phyloP scores from a whole-genome alignment of 2,329 filamentous ascomycete species.

The Delphinella strobiligena region DNA sequence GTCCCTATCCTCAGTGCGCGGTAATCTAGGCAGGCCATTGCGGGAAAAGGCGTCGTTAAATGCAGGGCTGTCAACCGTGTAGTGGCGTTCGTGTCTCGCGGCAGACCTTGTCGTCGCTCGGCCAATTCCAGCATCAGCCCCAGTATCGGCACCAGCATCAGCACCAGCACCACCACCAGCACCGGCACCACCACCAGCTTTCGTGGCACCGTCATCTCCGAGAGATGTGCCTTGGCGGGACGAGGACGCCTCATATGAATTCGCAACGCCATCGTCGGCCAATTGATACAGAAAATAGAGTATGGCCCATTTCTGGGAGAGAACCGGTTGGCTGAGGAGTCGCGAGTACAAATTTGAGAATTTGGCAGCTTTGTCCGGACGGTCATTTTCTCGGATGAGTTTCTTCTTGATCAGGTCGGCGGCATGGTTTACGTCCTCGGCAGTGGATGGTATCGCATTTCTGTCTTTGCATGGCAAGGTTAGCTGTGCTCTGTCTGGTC shows the following conservation, averaged over 20 bases:
- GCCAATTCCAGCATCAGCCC: too few species aligned
- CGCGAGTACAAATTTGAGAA: conserved; percentile 88
- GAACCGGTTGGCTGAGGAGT: conserved; percentile 77
- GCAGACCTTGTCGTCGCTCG: too few species aligned
- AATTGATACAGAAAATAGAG: conserved; percentile 81
- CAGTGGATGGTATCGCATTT: conserved; percentile 40
- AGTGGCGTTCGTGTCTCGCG: not conserved
- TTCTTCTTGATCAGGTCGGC: conserved; percentile 85
- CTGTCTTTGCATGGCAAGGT: conserved; percentile 7
- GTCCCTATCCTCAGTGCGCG: conserved; percentile 14
- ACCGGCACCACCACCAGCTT: not conserved
- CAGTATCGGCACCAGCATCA: too few species aligned
- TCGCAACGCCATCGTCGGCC: conserved; percentile 38
- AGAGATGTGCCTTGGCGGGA: conserved; percentile 1
- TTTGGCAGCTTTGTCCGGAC: conserved; percentile 60
- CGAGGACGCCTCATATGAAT: not conserved
- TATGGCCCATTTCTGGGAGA: conserved; percentile 95
- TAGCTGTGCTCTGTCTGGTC: too few species aligned
- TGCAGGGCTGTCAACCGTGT: conserved; percentile 12
- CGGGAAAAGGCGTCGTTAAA: conserved; percentile 38
- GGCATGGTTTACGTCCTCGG: conserved; percentile 76
- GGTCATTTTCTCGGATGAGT: conserved; percentile 65
- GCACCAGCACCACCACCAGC: too few species aligned
- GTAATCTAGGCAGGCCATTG: conserved; percentile 30
- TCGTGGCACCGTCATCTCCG: not conserved